Evolutionary conservation across 306 rosid genomes (phyloP).

Genomic region (Sechiopsis laciniata): DNA sequence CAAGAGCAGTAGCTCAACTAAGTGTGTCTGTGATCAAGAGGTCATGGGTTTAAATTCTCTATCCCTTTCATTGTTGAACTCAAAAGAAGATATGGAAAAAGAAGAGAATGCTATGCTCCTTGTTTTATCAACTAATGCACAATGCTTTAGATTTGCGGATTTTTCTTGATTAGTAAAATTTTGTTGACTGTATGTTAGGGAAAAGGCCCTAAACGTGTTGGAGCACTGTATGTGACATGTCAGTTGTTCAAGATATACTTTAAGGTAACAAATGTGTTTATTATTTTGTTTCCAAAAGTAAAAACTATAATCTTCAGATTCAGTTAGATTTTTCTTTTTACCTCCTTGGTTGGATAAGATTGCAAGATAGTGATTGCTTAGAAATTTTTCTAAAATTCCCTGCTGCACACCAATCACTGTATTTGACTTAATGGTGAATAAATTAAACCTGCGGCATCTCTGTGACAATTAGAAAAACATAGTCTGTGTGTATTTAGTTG

Average conservation of each 20-base stretch:
- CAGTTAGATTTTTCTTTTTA: not conserved
- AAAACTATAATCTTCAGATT: constrained; percentile 6
- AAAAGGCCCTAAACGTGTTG: constrained; percentile 93
- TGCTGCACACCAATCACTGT: not conserved
- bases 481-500: not conserved
- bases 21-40: too few species aligned
- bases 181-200: constrained; percentile 42
- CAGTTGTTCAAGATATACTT: constrained; percentile 92
- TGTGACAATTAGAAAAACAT: not conserved
- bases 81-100: too few species aligned
- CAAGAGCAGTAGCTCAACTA: too few species aligned
- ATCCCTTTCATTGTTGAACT: too few species aligned
- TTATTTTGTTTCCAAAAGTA: not conserved
- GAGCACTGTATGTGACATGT: constrained; percentile 87
- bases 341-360: not conserved
- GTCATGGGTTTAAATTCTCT: too few species aligned
- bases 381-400: not conserved
- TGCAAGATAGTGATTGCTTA: not conserved
- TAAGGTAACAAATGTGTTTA: constrained; percentile 44
- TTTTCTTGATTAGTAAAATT: not conserved
- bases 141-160: constrained; percentile 4
- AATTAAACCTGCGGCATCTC: not conserved
- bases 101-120: not conserved
- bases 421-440: not conserved
- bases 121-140: not conserved